Conservation (phyloP, 345 rosid genomes). For the Erodium maritimum region DNA sequence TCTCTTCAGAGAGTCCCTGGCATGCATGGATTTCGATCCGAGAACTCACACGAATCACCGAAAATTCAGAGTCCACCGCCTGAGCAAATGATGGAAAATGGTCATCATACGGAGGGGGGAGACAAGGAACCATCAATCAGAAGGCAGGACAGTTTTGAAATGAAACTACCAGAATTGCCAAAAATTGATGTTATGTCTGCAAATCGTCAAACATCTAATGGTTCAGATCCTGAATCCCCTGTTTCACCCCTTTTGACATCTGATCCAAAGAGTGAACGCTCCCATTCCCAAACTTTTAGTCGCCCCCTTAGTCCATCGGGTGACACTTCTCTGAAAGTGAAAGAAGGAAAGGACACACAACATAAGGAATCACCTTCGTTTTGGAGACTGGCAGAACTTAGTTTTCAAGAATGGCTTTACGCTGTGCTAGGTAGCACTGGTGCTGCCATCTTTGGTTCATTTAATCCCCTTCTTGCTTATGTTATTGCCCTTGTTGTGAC, state of each 20-base stretch:
- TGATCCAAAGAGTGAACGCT: conserved; percentile 88
- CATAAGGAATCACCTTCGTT: conserved; percentile 65
- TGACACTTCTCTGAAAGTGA: conserved; percentile 41
- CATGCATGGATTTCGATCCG: conserved; percentile 32
- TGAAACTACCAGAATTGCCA: conserved; percentile 83
- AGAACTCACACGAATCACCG: conserved; percentile 59
- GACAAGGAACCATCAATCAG: conserved; percentile 81
- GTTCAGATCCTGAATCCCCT: conserved; percentile 98
- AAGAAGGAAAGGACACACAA: conserved; percentile 37
- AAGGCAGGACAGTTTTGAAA: conserved; percentile 99
- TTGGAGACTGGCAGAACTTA: conserved; percentile 89
- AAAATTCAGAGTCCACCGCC: conserved; percentile 60
- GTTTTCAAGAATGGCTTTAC: conserved; percentile 96
- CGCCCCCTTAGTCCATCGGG: conserved; percentile 76
- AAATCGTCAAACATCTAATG: conserved; percentile 53
- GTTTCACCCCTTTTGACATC: conserved; percentile 91
- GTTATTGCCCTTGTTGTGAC: conserved; percentile 81
- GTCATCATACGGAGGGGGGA: conserved; percentile 40
- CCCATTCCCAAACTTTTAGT: conserved; percentile 97
- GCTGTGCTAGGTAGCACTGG: conserved; percentile 97
- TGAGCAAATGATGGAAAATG: conserved; percentile 71
- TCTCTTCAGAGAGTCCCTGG: conserved; percentile 82
- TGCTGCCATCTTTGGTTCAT: conserved; percentile 97
- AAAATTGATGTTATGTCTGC: conserved; percentile 76
- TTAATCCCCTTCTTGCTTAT: conserved; percentile 95